Conservation (phyloP, 2,329 filamentous ascomycete species). For the Cercospora zeina region DNA sequence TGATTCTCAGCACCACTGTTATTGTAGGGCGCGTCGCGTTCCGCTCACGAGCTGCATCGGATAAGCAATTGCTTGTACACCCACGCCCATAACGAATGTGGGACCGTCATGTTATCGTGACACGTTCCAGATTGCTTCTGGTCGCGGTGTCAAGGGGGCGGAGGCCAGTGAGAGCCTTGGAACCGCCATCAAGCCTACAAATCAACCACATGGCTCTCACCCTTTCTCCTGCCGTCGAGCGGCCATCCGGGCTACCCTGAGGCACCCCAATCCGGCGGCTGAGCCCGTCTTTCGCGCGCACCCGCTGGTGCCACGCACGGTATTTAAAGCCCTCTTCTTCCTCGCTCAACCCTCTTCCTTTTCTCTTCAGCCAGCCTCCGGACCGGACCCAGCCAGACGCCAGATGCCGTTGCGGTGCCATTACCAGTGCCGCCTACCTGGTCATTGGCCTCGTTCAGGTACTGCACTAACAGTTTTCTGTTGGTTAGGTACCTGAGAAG, state of each 20-base stretch:
- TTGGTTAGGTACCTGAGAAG: neutral
- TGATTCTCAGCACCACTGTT: too few relatives aligned
- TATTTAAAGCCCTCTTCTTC: neutral
- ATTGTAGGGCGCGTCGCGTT: too few relatives aligned
- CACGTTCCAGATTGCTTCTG: too few relatives aligned
- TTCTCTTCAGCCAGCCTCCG: neutral
- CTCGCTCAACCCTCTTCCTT: neutral
- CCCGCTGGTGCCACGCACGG: neutral
- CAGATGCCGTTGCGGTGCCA: neutral
- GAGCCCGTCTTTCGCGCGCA: neutral
- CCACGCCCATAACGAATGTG: too few relatives aligned
- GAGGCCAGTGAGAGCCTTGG: too few relatives aligned
- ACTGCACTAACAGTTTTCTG: neutral
- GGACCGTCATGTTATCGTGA: too few relatives aligned
- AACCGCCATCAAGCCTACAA: too few relatives aligned
- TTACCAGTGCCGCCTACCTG: neutral
- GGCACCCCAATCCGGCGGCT: neutral
- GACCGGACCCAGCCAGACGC: neutral
- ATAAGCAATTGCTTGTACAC: too few relatives aligned
- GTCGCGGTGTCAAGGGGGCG: too few relatives aligned
- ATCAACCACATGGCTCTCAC: neutral
- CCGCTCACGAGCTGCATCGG: too few relatives aligned
- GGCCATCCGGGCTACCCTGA: neutral
- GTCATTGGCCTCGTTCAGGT: neutral
- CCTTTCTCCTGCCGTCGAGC: neutral